Percentiles rank a stretch among this genome's conserved stretches.
Conservation (phyloP, 805 yeast species). For the Naumovozyma dairenensis region DNA sequence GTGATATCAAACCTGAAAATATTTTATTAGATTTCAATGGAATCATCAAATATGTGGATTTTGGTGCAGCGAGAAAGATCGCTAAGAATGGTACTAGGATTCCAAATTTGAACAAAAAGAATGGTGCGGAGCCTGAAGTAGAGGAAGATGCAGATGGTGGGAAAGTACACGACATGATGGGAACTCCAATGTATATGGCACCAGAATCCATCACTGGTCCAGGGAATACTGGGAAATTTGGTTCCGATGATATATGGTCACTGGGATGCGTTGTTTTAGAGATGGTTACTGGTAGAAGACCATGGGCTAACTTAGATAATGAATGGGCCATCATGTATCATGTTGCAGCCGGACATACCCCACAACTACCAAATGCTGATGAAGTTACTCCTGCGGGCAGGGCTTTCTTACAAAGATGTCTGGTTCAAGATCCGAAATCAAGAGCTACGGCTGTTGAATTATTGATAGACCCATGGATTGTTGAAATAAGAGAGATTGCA, state of each 20-base stretch:
- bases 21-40: conserved; percentile 85
- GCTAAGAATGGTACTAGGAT: conserved; percentile 47
- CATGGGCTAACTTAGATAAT: conserved; percentile 96
- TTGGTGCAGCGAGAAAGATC: conserved; percentile 92
- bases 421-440: conserved; percentile 71
- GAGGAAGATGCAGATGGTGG: not conserved
- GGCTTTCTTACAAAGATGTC: conserved; percentile 61
- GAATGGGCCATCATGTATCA: conserved; percentile 99
- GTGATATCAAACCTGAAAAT: conserved; percentile 95
- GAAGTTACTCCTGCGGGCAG: conserved; percentile 77
- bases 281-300: conserved; percentile 93
- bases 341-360: conserved; percentile 90
- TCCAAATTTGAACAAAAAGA: not conserved
- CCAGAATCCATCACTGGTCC: conserved; percentile 90
- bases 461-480: conserved; percentile 83
- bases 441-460: conserved; percentile 81
- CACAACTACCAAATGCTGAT: conserved; percentile 70
- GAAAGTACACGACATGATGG: conserved; percentile 39
- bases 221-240: conserved; percentile 31
- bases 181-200: conserved; percentile 99
- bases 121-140: not conserved
- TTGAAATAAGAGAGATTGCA: conserved; percentile 58
- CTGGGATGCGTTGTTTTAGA: conserved; percentile 92
- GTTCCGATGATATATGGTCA: conserved; percentile 80
- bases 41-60: conserved; percentile 89